phyloP scores from a whole-genome alignment of 106 monocot species.

The Acorus calamus region DNA sequence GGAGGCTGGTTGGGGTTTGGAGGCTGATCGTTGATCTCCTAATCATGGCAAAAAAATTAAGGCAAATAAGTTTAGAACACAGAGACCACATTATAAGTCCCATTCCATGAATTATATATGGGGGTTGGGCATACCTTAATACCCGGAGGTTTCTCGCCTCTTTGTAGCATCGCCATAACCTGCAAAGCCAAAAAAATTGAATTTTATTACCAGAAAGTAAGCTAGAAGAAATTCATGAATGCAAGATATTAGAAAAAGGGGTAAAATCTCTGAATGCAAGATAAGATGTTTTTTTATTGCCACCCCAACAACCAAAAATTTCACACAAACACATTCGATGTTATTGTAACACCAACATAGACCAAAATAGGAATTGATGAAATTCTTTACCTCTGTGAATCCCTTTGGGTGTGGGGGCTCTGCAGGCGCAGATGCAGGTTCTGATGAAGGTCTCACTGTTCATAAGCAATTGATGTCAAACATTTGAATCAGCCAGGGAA shows the following conservation, averaged over 20 bases:
- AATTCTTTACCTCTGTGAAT: conserved; percentile 42
- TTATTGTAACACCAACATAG: neutral
- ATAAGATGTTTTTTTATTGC: neutral
- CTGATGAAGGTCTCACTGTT: conserved; percentile 40
- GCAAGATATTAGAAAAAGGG: neutral
- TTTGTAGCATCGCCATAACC: conserved; percentile 60
- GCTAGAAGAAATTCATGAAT: neutral
- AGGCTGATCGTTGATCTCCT: conserved; percentile 67
- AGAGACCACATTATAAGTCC: neutral
- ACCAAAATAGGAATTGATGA: neutral
- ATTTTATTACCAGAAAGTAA: neutral
- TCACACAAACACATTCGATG: neutral
- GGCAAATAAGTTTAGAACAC: neutral
- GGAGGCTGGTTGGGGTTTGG: conserved; percentile 53
- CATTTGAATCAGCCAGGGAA: neutral
- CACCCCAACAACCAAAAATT: neutral
- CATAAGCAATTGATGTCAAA: conserved; percentile 5
- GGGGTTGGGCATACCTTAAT: conserved; percentile 30
- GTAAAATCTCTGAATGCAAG: neutral
- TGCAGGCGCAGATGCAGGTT: conserved; percentile 30
- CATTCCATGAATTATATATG: neutral
- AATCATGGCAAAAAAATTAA: neutral
- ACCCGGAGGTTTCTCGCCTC: conserved; percentile 55
- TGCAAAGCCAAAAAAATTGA: conserved; percentile 15
- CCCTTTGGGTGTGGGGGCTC: conserved; percentile 42